These are phyloP conservation scores for Geranomyces variabilis DNA, from an alignment of 192 early-diverging fungal species.

Conservation along the genomic window DNA sequence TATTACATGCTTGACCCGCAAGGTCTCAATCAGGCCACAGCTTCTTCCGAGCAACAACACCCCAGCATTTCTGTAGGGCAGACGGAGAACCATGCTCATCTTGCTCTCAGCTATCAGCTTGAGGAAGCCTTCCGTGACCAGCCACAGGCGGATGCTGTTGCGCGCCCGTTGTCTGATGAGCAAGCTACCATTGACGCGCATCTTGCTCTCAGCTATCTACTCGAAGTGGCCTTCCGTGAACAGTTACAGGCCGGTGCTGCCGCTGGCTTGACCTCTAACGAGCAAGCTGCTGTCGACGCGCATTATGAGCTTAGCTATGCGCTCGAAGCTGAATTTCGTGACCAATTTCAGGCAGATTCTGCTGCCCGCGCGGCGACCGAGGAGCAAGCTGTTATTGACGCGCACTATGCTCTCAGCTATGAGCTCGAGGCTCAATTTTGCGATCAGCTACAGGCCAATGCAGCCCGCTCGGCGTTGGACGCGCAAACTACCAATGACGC, in stretches of 20 bases:
- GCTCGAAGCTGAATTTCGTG: not conserved
- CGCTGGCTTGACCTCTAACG: too few relatives aligned
- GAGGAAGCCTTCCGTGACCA: not conserved
- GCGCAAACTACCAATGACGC: not conserved
- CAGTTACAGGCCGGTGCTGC: too few relatives aligned
- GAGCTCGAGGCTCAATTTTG: not conserved
- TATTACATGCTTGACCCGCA: too few relatives aligned
- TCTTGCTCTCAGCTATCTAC: not conserved
- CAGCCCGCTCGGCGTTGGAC: not conserved
- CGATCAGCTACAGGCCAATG: not conserved
- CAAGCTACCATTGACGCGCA: not conserved
- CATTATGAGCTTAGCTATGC: not conserved
- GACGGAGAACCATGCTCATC: too few relatives aligned
- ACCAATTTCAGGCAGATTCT: not conserved
- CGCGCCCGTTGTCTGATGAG: not conserved
- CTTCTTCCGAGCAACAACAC: too few relatives aligned
- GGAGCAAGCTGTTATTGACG: too few relatives aligned
- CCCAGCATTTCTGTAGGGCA: too few relatives aligned
- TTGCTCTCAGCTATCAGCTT: not conserved
- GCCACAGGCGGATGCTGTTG: not conserved
- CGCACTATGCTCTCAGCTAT: not conserved
- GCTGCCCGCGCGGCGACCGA: too few relatives aligned
- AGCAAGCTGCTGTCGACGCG: not conserved
- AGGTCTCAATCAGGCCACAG: too few relatives aligned
- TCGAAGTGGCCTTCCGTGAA: not conserved